A percentile compares a stretch with the other conserved stretches of the same genome.
Evolutionary conservation across 176 grass and related monocot genomes (phyloP).

Genomic region (Triticum urartu): DNA sequence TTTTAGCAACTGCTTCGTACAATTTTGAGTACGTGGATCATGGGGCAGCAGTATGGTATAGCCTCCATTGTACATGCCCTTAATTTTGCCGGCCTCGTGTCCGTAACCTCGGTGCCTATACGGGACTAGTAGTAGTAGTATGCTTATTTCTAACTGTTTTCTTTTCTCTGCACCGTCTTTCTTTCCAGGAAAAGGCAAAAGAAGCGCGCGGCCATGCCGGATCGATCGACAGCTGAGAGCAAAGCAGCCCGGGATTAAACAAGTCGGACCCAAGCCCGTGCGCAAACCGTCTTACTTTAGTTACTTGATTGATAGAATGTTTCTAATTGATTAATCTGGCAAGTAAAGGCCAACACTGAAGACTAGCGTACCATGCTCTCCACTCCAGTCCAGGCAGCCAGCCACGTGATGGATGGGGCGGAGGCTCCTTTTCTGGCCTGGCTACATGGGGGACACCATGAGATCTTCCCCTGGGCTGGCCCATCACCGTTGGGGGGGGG

Average conservation of each 20-base stretch:
- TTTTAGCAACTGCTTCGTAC: too few relatives aligned
- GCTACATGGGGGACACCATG: neutral
- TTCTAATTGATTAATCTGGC: neutral
- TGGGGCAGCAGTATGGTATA: too few relatives aligned
- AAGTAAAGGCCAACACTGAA: neutral
- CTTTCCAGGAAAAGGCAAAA: neutral
- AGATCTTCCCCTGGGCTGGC: neutral
- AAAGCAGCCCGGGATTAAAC: slow-evolving; percentile 21
- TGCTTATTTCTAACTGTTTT: neutral
- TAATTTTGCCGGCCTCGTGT: neutral
- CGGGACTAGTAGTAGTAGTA: neutral
- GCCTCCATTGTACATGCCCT: too few relatives aligned
- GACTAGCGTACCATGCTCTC: neutral
- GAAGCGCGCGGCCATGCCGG: neutral
- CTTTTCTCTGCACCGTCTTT: neutral
- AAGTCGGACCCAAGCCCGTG: slow-evolving; percentile 40
- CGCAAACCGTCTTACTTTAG: slow-evolving; percentile 5
- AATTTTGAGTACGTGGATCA: too few relatives aligned
- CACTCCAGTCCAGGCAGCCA: too few relatives aligned
- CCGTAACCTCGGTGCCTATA: neutral
- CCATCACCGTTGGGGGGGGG: neutral
- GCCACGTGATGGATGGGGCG: neutral
- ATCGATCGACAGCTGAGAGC: neutral
- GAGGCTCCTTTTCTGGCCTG: slow-evolving; percentile 44
- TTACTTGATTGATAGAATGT: neutral